phyloP scores from a whole-genome alignment of 805 yeast genomes.

The Saccharomyces jurei region DNA sequence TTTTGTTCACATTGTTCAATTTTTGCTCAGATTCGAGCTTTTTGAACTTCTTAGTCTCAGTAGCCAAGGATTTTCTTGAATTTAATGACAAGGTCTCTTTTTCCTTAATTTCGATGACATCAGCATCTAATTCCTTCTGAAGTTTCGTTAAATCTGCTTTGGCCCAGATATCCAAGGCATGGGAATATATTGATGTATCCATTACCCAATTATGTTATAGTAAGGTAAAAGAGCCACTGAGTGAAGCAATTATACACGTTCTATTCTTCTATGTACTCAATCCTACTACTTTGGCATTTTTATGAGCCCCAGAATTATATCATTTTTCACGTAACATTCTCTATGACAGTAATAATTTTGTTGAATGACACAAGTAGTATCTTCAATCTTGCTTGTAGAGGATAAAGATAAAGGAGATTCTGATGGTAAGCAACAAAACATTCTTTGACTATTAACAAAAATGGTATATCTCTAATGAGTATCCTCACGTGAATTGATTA shows the following conservation, averaged over 20 bases:
- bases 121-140: slow-evolving; percentile 66
- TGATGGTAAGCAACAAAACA: neutral
- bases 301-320: neutral
- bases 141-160: slow-evolving; percentile 61
- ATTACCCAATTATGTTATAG: slow-evolving; percentile 4
- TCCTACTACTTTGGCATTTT: neutral
- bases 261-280: neutral
- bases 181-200: slow-evolving; percentile 28
- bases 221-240: neutral
- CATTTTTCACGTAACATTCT: neutral
- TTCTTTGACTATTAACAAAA: neutral
- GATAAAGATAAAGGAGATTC: neutral
- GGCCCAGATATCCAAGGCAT: slow-evolving; percentile 68
- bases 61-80: slow-evolving; percentile 68
- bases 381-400: neutral
- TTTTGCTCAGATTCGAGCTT: slow-evolving; percentile 63
- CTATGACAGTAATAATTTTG: neutral
- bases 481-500: too few species aligned
- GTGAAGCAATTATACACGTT: neutral
- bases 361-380: neutral
- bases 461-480: too few species aligned
- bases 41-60: slow-evolving; percentile 74
- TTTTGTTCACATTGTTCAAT: slow-evolving; percentile 35
- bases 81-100: slow-evolving; percentile 60
- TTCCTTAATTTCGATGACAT: slow-evolving; percentile 64